Evolutionary conservation across 805 yeast species (phyloP).

Genomic region (Kazachstania kunashirensis): DNA sequence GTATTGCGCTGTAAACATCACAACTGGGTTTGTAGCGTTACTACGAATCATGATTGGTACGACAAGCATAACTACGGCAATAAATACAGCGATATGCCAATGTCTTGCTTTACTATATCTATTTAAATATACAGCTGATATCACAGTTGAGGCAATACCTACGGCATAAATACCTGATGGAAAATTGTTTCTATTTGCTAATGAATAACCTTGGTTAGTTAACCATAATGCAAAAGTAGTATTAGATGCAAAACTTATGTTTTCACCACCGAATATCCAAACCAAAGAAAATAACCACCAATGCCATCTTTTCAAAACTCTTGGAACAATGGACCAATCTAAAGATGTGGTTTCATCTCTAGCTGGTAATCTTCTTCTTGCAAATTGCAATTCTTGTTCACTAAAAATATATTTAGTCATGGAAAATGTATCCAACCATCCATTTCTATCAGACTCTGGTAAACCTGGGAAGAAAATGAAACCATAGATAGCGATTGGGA

Average conservation of each 20-base stretch:
- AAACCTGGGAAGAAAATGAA: slow-evolving; percentile 50
- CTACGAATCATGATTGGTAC: slow-evolving; percentile 40
- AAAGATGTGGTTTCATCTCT: slow-evolving; percentile 31
- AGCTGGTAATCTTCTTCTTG: slow-evolving; percentile 35
- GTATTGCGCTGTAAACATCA: slow-evolving; percentile 47
- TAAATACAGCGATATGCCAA: slow-evolving; percentile 41
- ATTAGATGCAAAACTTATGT: slow-evolving; percentile 38
- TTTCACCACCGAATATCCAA: slow-evolving; percentile 44
- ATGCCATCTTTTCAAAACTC: slow-evolving; percentile 46
- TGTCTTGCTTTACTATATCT: slow-evolving; percentile 36
- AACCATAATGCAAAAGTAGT: slow-evolving; percentile 42
- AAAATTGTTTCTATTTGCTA: slow-evolving; percentile 39
- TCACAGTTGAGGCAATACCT: slow-evolving; percentile 39
- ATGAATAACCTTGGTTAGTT: slow-evolving; percentile 33
- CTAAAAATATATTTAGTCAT: slow-evolving; percentile 31
- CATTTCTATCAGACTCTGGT: slow-evolving; percentile 26
- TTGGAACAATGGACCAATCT: slow-evolving; percentile 33
- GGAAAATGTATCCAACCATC: slow-evolving; percentile 14
- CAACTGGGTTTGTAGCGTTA: slow-evolving; percentile 31
- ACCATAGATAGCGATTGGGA: slow-evolving; percentile 50
- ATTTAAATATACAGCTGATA: slow-evolving; percentile 37
- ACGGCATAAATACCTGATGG: slow-evolving; percentile 50
- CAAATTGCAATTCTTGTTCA: slow-evolving; percentile 34
- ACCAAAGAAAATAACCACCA: slow-evolving; percentile 44
- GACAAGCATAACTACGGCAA: slow-evolving; percentile 35